Evolutionary conservation across 805 yeast genomes (phyloP).

Genomic region (Kuraishia hungarica): DNA sequence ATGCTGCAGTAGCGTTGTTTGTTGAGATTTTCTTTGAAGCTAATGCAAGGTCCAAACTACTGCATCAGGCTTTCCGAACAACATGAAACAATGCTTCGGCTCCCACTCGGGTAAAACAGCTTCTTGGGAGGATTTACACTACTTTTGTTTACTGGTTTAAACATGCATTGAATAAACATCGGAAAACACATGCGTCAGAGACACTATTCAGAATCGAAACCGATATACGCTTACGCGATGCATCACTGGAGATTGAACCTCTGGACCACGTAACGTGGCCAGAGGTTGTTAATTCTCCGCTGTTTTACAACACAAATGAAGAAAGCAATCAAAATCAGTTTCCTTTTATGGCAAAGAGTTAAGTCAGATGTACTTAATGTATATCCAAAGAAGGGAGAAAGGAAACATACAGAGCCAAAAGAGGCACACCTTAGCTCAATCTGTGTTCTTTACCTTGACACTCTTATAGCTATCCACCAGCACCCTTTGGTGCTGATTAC

Average conservation of each 20-base stretch:
- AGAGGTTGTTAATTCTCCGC: neutral
- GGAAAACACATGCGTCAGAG: neutral
- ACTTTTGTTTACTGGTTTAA: neutral
- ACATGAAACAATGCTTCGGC: neutral
- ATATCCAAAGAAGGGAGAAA: neutral
- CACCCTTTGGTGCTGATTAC: constrained; percentile 29
- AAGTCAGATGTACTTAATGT: neutral
- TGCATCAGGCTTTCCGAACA: neutral
- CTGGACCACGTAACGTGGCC: neutral
- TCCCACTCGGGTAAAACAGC: neutral
- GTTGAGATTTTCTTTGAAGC: too few relatives aligned
- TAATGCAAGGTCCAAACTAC: neutral
- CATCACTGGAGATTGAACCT: neutral
- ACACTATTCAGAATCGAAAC: neutral
- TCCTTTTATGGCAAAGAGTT: neutral
- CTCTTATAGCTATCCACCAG: constrained; percentile 26
- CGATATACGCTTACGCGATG: neutral
- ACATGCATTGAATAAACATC: neutral
- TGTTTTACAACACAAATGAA: too few relatives aligned
- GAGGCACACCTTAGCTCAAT: neutral
- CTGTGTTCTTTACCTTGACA: neutral
- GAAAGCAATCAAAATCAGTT: neutral
- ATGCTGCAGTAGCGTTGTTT: neutral
- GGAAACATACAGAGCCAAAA: neutral
- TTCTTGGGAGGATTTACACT: neutral